Evolutionary conservation across 2,329 filamentous ascomycete species (phyloP).

Genomic region (Phialophora expanda): DNA sequence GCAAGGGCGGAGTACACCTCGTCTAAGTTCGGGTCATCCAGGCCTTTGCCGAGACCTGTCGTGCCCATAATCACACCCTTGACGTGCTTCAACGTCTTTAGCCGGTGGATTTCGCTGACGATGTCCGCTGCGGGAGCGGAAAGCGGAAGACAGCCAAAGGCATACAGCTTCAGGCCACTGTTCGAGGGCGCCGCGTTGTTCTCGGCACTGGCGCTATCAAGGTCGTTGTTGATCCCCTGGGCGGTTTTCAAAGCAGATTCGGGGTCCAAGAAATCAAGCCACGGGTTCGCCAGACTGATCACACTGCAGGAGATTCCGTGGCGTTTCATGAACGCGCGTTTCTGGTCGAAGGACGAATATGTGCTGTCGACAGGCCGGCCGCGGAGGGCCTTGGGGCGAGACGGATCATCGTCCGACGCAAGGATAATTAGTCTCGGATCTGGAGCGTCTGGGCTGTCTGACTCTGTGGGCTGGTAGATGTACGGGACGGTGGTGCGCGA

Average conservation of each 20-base stretch:
- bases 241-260: constrained; percentile 69
- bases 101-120: constrained; percentile 67
- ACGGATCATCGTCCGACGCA: constrained; percentile 52
- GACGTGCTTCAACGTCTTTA: constrained; percentile 68
- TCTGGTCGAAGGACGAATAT: constrained; percentile 79
- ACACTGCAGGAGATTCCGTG: constrained; percentile 83
- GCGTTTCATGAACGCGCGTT: constrained; percentile 84
- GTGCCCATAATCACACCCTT: constrained; percentile 90
- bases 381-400: constrained; percentile 54
- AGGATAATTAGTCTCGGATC: constrained; percentile 54
- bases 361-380: constrained; percentile 83
- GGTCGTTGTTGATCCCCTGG: constrained; percentile 74
- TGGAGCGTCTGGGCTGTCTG: constrained; percentile 26
- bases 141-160: constrained; percentile 81
- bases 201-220: constrained; percentile 71
- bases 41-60: constrained; percentile 74
- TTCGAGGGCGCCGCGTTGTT: constrained; percentile 42
- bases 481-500: constrained; percentile 56
- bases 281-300: constrained; percentile 88
- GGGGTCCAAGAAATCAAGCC: constrained; percentile 80
- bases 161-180: constrained; percentile 65
- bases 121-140: constrained; percentile 69
- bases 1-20: constrained; percentile 74
- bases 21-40: constrained; percentile 77
- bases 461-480: constrained; percentile 48